Percentiles rank a stretch among this genome's conserved stretches.
These are phyloP conservation scores for Citrus inodora DNA, from an alignment of 345 rosid species.

Conservation along the genomic window DNA sequence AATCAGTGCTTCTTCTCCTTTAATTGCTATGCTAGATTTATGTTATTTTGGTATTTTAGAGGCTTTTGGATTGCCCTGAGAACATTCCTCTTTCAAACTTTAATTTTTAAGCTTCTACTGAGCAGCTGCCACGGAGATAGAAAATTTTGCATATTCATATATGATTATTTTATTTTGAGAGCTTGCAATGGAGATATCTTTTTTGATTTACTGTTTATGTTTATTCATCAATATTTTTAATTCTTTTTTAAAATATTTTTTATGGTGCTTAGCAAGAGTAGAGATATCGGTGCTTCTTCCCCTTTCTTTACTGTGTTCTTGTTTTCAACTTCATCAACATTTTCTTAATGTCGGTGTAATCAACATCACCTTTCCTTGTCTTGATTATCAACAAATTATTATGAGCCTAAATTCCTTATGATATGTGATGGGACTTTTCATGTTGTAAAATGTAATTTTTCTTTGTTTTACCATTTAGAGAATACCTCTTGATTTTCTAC, in stretches of 20 bases:
- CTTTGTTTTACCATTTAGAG: constrained; percentile 45
- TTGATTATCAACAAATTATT: not conserved
- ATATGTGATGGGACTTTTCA: not conserved
- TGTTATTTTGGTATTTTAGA: not conserved
- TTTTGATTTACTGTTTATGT: not conserved
- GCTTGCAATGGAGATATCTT: not conserved
- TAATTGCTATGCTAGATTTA: not conserved
- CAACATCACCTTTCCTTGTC: not conserved
- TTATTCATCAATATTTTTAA: not conserved
- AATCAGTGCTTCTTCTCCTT: not conserved
- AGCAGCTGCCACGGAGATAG: not conserved
- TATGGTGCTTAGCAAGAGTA: not conserved
- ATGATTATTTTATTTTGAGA: not conserved
- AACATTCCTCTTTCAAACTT: not conserved
- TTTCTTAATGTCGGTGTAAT: not conserved
- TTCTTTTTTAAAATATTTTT: no score
- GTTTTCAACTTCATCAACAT: not conserved
- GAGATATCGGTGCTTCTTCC: not conserved
- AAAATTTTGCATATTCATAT: not conserved
- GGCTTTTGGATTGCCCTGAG: not conserved
- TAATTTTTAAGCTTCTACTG: not conserved
- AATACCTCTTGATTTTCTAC: constrained; percentile 95
- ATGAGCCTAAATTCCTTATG: constrained; percentile 3
- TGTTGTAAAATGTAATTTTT: constrained; percentile 8
- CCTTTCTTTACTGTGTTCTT: not conserved